Percentiles rank a stretch among this genome's conserved stretches.
Conservation (phyloP, 148 eudicot genomes). For the Rhododendron molle region DNA sequence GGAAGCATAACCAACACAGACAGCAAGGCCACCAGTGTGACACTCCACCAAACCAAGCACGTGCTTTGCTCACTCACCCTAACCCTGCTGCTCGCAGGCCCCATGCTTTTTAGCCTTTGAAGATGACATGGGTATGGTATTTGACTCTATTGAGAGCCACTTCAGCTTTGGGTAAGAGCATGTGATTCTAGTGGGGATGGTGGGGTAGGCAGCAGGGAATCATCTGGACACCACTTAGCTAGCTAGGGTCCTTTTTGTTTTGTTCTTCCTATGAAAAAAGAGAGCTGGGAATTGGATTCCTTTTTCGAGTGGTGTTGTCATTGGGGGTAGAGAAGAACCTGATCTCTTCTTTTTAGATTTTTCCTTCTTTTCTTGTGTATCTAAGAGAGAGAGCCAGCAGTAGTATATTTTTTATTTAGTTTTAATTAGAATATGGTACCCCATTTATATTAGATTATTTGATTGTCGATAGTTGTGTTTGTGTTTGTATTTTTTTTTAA, state of each 20-base stretch:
- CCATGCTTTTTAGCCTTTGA: constrained; percentile 6
- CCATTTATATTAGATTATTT: not conserved
- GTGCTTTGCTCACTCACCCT: constrained; percentile 6
- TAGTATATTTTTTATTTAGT: not conserved
- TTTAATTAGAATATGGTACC: not conserved
- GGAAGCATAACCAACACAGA: constrained; percentile 9
- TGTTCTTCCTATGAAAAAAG: not conserved
- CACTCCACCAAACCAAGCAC: constrained; percentile 9
- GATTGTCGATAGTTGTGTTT: not conserved
- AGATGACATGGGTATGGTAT: not conserved
- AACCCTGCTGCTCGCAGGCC: constrained; percentile 10
- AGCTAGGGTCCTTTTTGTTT: not conserved
- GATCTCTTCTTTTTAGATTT: constrained; percentile 1
- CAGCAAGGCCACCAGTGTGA: constrained; percentile 1
- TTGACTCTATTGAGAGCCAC: not conserved
- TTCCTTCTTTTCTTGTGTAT: not conserved
- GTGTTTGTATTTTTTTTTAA: not conserved
- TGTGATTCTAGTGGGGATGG: not conserved
- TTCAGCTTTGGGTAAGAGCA: not conserved
- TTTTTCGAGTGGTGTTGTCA: not conserved
- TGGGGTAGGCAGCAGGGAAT: not conserved
- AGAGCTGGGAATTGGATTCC: not conserved
- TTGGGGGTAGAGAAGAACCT: not conserved
- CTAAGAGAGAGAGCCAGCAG: not conserved
- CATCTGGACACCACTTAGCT: not conserved